phyloP scores from a whole-genome alignment of 805 yeast species.

The Suhomyces prunicola region DNA sequence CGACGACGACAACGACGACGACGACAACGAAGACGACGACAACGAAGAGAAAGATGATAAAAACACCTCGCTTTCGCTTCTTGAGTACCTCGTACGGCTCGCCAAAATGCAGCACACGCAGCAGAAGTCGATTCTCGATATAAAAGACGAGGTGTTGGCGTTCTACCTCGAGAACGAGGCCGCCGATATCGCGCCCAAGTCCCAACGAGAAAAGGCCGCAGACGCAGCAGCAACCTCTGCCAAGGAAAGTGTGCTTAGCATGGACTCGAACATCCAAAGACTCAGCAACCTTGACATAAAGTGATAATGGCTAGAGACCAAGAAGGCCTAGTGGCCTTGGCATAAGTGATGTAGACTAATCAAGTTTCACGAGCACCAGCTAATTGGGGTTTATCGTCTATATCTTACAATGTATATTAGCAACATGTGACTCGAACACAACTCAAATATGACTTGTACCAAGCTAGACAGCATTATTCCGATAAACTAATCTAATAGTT shows the following conservation, averaged over 20 bases:
- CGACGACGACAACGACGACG: constrained; percentile 10
- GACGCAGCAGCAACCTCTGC: constrained; percentile 11
- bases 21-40: constrained; percentile 1
- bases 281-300: constrained; percentile 25
- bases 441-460: no score
- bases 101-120: constrained; percentile 60
- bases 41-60: constrained; percentile 4
- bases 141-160: constrained; percentile 64
- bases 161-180: constrained; percentile 59
- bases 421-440: no score
- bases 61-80: constrained; percentile 46
- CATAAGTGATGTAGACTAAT: no score
- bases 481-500: no score
- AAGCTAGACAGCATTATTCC: no score
- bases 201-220: constrained; percentile 12
- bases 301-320: no score
- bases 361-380: no score
- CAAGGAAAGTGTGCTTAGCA: constrained; percentile 15
- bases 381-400: no score
- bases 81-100: constrained; percentile 63
- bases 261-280: constrained; percentile 34
- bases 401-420: no score
- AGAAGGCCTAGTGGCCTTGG: no score
- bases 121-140: constrained; percentile 47
- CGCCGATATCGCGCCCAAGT: constrained; percentile 13